Evolutionary conservation across 306 rosid species (phyloP).

Genomic region (Citrullus mucosospermus): DNA sequence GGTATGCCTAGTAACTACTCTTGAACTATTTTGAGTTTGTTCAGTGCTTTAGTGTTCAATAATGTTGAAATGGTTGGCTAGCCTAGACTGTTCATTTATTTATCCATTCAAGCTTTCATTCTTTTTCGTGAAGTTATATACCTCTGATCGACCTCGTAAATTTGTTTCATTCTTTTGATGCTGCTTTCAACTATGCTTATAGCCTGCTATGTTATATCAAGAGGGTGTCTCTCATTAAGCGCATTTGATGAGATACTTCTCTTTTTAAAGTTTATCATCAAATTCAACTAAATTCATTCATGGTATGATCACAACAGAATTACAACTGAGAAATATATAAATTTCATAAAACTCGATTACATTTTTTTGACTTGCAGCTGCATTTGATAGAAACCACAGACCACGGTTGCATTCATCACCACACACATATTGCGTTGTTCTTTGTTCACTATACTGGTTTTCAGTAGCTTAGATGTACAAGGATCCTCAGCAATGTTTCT

Average conservation of each 20-base stretch:
- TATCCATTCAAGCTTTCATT: neutral
- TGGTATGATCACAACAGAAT: neutral
- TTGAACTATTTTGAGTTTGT: neutral
- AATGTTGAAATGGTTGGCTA: neutral
- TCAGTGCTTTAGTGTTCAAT: neutral
- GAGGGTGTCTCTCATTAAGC: neutral
- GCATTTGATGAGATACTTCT: neutral
- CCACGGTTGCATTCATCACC: constrained; percentile 15
- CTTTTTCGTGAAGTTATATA: neutral
- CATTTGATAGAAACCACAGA: constrained; percentile 10
- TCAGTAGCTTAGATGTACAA: constrained; percentile 42
- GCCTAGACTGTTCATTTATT: neutral
- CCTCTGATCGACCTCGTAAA: neutral
- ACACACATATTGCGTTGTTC: neutral
- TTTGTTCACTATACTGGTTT: neutral
- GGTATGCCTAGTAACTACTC: neutral
- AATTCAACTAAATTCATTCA: neutral
- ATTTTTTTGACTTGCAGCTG: neutral
- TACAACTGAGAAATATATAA: constrained; percentile 5
- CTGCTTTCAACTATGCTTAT: neutral
- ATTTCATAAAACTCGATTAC: neutral
- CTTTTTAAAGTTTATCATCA: neutral
- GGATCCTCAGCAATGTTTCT: constrained; percentile 71
- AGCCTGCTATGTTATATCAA: neutral
- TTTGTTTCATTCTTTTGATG: neutral